These are phyloP conservation scores for Stachybotrys chartarum DNA, from an alignment of 2,329 filamentous ascomycete species.

Conservation along the genomic window DNA sequence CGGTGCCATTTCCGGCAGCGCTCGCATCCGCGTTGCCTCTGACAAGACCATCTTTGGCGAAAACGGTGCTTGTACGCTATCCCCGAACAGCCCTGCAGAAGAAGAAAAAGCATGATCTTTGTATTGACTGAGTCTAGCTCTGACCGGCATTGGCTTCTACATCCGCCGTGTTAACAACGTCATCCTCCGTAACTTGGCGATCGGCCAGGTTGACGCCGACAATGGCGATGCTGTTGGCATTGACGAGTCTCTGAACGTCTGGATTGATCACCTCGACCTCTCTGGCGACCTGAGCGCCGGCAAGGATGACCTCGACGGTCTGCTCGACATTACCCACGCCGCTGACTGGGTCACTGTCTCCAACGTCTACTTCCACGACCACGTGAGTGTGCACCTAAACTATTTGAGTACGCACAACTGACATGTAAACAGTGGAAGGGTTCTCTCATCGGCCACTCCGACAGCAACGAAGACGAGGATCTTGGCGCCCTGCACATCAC, in stretches of 20 bases:
- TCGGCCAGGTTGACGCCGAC: slow-evolving; percentile 36
- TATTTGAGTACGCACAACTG: background rate
- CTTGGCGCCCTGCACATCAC: slow-evolving; percentile 49
- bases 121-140: slow-evolving; percentile 5
- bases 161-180: slow-evolving; percentile 44
- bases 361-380: slow-evolving; percentile 33
- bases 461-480: slow-evolving; percentile 51
- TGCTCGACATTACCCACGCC: slow-evolving; percentile 34
- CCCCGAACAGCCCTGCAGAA: background rate
- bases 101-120: background rate
- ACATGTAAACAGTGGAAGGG: slow-evolving; percentile 32
- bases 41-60: slow-evolving; percentile 37
- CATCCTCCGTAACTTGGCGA: slow-evolving; percentile 47
- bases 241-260: slow-evolving; percentile 36
- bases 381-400: slow-evolving; percentile 11
- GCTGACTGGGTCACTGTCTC: slow-evolving; percentile 33
- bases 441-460: slow-evolving; percentile 52
- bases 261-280: slow-evolving; percentile 35
- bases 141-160: slow-evolving; percentile 37
- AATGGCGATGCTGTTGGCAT: slow-evolving; percentile 44
- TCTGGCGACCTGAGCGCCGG: slow-evolving; percentile 22
- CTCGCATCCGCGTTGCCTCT: slow-evolving; percentile 22
- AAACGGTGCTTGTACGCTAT: slow-evolving; percentile 15
- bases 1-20: slow-evolving; percentile 17
- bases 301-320: slow-evolving; percentile 33